Evolutionary conservation across 495 filamentous ascomycete species (phyloP), one percentile per base, ranked within the genome.

Genomic region (Darksidea phi): DNA sequence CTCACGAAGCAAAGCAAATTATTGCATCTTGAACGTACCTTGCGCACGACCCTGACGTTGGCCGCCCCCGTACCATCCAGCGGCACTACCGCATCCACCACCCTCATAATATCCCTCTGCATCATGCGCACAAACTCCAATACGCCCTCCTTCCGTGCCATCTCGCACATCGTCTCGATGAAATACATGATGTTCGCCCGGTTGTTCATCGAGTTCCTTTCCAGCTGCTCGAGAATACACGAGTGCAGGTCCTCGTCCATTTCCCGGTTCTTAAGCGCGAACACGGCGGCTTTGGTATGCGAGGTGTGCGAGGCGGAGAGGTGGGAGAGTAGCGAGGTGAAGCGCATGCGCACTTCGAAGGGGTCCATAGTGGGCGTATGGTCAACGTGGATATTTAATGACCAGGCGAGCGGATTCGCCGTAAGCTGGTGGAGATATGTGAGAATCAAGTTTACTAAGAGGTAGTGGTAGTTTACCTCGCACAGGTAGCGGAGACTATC

Each of bases 121-220:
- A 99, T 91, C 91, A 97, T 95, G 50, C 86, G 84, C 17, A 94
- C 83, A 70, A 91, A 97, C 24, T 89, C 84, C 17, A 77, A 70
- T 67, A 91, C 82, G 57, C 85, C 80, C 56, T 95, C 89, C 50
- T 84, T 84, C 17, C 82, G 79, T 15, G 89, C 87, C 79, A 90
- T 83, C 69, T 97, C 93, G 74, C 93, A 90, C 54, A 99, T 86
- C 61, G 91, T 87, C 71, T 97, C 93, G 70, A 97, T 86, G 78
- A 99, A 97, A 76, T 94, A 97, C 88, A 99, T 93, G 73, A 99
- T 96, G 69, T 99, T 99, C 28, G 95, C 95, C 45, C 93, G 80
- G 47, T 86, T 96, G 76, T 99, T 99, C 87, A 97, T 95, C 62
- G 86, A 90, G 67, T 88, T 95, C 66, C 82, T 78, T 71, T 97